phyloP scores from a whole-genome alignment of 2,329 filamentous ascomycete genomes.

The Lachnellula subtilissima region DNA sequence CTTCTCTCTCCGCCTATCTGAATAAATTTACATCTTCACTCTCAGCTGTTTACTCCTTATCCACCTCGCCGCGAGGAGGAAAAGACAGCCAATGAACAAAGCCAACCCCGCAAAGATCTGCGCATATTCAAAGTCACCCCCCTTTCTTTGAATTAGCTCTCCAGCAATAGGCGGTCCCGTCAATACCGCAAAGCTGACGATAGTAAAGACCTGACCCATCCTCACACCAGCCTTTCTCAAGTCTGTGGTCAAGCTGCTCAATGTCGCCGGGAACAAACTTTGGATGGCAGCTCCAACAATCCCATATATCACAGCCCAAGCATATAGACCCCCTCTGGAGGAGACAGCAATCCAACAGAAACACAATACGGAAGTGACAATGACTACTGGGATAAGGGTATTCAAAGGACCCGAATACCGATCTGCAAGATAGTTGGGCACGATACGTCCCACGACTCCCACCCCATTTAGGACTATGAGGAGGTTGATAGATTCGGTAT shows the following conservation, averaged over 20 bases:
- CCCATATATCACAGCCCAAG: slow-evolving; percentile 48
- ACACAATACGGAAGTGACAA: slow-evolving; percentile 31
- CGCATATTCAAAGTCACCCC: slow-evolving; percentile 44
- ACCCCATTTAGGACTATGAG: slow-evolving; percentile 50
- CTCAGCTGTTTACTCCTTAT: slow-evolving; percentile 33
- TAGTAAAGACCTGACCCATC: slow-evolving; percentile 51
- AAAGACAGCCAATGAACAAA: slow-evolving; percentile 39
- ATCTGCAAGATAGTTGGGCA: slow-evolving; percentile 45
- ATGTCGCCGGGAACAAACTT: slow-evolving; percentile 46
- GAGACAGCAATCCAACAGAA: slow-evolving; percentile 47
- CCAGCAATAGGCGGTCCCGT: slow-evolving; percentile 52
- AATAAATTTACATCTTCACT: slow-evolving; percentile 20
- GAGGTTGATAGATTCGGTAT: slow-evolving; percentile 43
- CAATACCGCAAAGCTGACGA: slow-evolving; percentile 48
- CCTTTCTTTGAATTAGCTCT: slow-evolving; percentile 41
- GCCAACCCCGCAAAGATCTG: slow-evolving; percentile 46
- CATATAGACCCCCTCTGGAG: slow-evolving; percentile 40
- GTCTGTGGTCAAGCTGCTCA: slow-evolving; percentile 47
- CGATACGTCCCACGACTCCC: slow-evolving; percentile 43
- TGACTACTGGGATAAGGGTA: slow-evolving; percentile 41
- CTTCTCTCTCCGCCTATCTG: neutral
- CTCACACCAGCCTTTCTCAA: slow-evolving; percentile 49
- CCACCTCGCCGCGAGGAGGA: slow-evolving; percentile 38
- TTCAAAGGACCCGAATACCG: slow-evolving; percentile 48
- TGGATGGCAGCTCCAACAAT: slow-evolving; percentile 46